These are phyloP conservation scores for Intubia oerlemansii DNA, from an alignment of 2,329 filamentous ascomycete genomes.

Conservation along the genomic window DNA sequence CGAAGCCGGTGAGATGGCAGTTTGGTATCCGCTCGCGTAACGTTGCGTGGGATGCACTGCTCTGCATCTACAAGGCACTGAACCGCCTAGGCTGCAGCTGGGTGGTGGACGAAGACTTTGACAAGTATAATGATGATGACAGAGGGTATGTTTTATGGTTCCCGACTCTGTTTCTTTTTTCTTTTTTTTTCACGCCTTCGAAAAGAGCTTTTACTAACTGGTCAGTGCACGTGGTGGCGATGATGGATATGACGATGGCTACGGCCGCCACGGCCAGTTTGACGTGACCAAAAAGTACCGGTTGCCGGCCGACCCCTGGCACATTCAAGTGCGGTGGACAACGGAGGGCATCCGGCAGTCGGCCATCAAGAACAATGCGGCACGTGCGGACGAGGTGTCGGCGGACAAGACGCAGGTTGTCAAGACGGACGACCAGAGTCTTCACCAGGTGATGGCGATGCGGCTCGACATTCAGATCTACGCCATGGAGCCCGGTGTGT, in stretches of 20 bases:
- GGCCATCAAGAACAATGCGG: slow-evolving; percentile 13
- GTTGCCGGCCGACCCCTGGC: slow-evolving; percentile 87
- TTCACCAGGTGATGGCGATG: slow-evolving; percentile 58
- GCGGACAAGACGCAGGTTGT: slow-evolving; percentile 21
- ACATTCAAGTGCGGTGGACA: slow-evolving; percentile 74
- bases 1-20: slow-evolving; percentile 80
- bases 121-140: slow-evolving; percentile 23
- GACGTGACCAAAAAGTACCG: slow-evolving; percentile 40
- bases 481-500: slow-evolving; percentile 78
- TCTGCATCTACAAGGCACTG: slow-evolving; percentile 87
- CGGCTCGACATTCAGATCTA: slow-evolving; percentile 95
- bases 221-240: slow-evolving; percentile 2
- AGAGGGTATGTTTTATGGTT: too few species aligned
- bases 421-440: slow-evolving; percentile 16
- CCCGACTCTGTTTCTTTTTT: too few species aligned
- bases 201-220: too few species aligned
- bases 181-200: too few species aligned
- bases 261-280: slow-evolving; percentile 15
- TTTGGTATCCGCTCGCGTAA: slow-evolving; percentile 94
- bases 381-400: slow-evolving; percentile 12
- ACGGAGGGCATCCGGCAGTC: slow-evolving; percentile 36
- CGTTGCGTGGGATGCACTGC: slow-evolving; percentile 77
- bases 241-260: slow-evolving; percentile 9
- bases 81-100: slow-evolving; percentile 76
- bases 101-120: slow-evolving; percentile 44